Evolutionary conservation across 768 basidiomycete genomes (phyloP).

Genomic region (Phaeolepiota aurea): DNA sequence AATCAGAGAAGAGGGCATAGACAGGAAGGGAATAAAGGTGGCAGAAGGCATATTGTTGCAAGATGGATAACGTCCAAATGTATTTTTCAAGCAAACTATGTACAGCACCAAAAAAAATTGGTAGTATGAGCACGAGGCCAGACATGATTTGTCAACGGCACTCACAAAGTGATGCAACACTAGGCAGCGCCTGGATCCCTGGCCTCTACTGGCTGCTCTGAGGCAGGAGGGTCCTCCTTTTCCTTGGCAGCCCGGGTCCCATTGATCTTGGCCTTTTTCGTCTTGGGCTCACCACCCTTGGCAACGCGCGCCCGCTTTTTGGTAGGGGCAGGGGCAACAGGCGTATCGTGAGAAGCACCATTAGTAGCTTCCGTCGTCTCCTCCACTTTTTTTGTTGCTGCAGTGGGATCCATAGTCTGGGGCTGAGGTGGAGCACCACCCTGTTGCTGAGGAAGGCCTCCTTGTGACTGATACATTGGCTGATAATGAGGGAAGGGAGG

Average conservation of each 20-base stretch:
- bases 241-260: constrained; percentile 8
- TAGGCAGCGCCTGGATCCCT: constrained; percentile 3
- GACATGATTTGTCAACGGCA: background rate
- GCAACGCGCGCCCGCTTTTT: constrained; percentile 19
- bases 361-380: constrained; percentile 5
- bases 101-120: background rate
- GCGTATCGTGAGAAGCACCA: constrained; percentile 6
- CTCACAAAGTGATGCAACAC: background rate
- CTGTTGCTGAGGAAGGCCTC: constrained; percentile 11
- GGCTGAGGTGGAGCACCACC: constrained; percentile 10
- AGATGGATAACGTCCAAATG: background rate
- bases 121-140: background rate
- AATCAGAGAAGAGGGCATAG: background rate
- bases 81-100: background rate
- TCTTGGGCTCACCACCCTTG: constrained; percentile 20
- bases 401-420: constrained; percentile 20
- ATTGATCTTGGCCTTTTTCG: constrained; percentile 19
- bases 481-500: constrained; percentile 29
- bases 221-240: constrained; percentile 11
- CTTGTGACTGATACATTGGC: constrained; percentile 21
- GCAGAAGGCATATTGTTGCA: background rate
- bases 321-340: constrained; percentile 9
- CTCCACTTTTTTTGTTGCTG: constrained; percentile 18
- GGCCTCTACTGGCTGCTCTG: constrained; percentile 7
- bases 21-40: background rate